Conservation (phyloP, 768 basidiomycete genomes). For the Cyathus striatus region DNA sequence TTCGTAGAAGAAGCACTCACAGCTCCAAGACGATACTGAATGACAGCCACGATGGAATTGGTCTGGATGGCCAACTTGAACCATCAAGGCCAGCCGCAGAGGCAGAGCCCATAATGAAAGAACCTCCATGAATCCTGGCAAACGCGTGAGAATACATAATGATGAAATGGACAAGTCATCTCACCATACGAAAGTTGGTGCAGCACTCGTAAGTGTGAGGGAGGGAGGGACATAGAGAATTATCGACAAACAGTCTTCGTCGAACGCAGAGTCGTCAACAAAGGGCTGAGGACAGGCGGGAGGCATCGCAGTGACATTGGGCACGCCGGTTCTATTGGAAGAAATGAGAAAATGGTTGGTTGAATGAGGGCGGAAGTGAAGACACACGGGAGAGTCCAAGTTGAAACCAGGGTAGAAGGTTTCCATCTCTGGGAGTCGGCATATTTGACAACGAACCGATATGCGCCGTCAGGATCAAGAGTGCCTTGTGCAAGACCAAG, state of each 20-base stretch:
- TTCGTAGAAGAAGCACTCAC: conserved; percentile 40
- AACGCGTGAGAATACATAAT: background rate
- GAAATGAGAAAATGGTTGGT: background rate
- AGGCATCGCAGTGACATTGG: conserved; percentile 52
- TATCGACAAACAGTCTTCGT: conserved; percentile 83
- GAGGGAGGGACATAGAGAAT: conserved; percentile 62
- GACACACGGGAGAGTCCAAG: conserved; percentile 67
- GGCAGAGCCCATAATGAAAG: conserved; percentile 67
- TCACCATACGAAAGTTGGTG: conserved; percentile 59
- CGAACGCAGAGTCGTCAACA: conserved; percentile 42
- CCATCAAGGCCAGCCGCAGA: conserved; percentile 73
- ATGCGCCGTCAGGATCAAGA: conserved; percentile 39
- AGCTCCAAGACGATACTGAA: conserved; percentile 82
- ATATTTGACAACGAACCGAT: conserved; percentile 64
- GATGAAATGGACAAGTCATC: conserved; percentile 10
- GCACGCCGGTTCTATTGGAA: conserved; percentile 38
- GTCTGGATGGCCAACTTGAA: conserved; percentile 67
- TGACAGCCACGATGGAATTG: conserved; percentile 71
- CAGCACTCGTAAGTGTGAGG: conserved; percentile 23
- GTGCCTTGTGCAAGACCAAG: conserved; percentile 55
- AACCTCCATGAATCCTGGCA: conserved; percentile 82
- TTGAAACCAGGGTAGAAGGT: conserved; percentile 43
- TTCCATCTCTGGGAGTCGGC: conserved; percentile 60
- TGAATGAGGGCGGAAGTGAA: background rate
- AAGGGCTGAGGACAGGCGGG: conserved; percentile 66